A percentile compares a stretch with the other conserved stretches of the same genome.
Evolutionary conservation across 2,329 filamentous ascomycete genomes (phyloP).

Genomic region (Phyllosticta citribraziliensis): DNA sequence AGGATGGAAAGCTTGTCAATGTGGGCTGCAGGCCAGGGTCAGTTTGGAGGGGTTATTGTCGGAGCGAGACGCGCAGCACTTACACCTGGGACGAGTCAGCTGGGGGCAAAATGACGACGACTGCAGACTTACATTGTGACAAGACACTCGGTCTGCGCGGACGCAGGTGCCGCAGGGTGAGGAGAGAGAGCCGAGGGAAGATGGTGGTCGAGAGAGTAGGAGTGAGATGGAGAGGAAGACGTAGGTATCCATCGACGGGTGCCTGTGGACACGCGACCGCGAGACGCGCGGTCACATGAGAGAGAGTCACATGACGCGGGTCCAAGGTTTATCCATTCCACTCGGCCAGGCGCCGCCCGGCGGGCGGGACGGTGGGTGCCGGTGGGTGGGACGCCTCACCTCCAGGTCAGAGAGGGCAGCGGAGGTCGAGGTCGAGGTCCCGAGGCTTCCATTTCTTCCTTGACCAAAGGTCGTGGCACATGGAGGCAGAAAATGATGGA

Average conservation of each 20-base stretch:
- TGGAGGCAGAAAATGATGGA: too few species aligned
- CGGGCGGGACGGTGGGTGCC: too few species aligned
- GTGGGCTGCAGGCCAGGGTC: slow-evolving; percentile 47
- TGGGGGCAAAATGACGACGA: neutral
- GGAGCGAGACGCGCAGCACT: neutral
- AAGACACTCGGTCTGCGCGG: neutral
- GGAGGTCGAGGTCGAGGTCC: too few species aligned
- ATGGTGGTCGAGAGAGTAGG: neutral
- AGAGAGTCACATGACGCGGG: too few species aligned
- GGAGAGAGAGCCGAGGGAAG: neutral
- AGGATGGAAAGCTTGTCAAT: slow-evolving; percentile 84
- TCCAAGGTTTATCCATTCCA: too few species aligned
- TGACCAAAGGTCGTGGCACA: too few species aligned
- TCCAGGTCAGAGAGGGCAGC: too few species aligned
- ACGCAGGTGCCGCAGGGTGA: neutral
- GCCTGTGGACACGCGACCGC: too few species aligned
- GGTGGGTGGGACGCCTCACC: too few species aligned
- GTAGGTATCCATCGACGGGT: neutral
- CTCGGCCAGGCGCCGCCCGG: too few species aligned
- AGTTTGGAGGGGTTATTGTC: neutral
- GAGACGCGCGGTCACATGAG: too few species aligned
- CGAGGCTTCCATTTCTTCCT: too few species aligned
- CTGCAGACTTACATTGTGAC: slow-evolving; percentile 2
- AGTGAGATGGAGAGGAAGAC: neutral
- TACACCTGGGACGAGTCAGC: slow-evolving; percentile 7